Evolutionary conservation across 108 stramenopile genomes (phyloP).

Genomic region (Cylindrotheca closterium): DNA sequence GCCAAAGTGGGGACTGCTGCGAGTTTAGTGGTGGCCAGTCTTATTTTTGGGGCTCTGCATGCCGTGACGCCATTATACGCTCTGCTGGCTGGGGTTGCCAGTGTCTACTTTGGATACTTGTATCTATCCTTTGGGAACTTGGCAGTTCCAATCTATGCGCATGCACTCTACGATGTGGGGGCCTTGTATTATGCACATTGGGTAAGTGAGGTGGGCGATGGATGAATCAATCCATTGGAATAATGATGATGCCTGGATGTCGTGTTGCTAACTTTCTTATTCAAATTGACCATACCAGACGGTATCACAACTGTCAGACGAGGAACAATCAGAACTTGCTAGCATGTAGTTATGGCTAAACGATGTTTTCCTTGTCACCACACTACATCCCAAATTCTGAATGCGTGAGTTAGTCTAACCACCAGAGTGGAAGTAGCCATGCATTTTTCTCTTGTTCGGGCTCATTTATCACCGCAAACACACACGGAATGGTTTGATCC

Average conservation of each 20-base stretch:
- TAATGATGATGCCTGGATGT: too few relatives aligned
- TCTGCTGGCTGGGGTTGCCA: slow-evolving; percentile 63
- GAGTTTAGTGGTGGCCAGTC: slow-evolving; percentile 49
- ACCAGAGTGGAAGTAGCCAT: too few relatives aligned
- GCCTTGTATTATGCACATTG: slow-evolving; percentile 82
- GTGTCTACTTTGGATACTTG: slow-evolving; percentile 80
- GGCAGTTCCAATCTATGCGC: slow-evolving; percentile 75
- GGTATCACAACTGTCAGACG: not conserved
- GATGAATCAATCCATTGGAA: too few relatives aligned
- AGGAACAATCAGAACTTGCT: slow-evolving; percentile 2
- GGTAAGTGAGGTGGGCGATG: slow-evolving; percentile 34
- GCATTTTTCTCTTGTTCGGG: too few relatives aligned
- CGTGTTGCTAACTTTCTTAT: too few relatives aligned
- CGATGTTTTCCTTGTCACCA: too few relatives aligned
- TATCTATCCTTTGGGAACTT: slow-evolving; percentile 61
- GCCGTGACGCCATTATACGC: slow-evolving; percentile 88
- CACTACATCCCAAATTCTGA: too few relatives aligned
- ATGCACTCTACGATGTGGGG: slow-evolving; percentile 82
- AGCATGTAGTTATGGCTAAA: too few relatives aligned
- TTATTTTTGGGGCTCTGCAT: slow-evolving; percentile 81
- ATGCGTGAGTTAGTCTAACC: too few relatives aligned
- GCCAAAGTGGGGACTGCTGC: slow-evolving; percentile 17
- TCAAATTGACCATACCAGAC: not conserved
- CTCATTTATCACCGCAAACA: too few relatives aligned
- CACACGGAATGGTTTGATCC: too few relatives aligned